Evolutionary conservation across 2,329 filamentous ascomycete genomes (phyloP).

Genomic region (Penicillium verrucosum): DNA sequence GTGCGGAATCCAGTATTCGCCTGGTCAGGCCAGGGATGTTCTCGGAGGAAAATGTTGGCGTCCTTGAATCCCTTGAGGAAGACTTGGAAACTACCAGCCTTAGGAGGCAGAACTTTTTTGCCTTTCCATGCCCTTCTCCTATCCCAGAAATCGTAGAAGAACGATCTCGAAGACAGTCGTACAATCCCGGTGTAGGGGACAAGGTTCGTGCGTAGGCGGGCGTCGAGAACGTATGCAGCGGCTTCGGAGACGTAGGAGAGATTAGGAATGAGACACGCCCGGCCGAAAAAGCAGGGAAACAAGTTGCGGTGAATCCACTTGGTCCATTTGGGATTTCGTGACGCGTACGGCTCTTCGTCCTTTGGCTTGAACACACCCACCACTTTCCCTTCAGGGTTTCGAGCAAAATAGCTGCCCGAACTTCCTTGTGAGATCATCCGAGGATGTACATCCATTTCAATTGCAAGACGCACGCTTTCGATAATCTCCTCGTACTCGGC

Average conservation of each 20-base stretch:
- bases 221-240: slow-evolving; percentile 91
- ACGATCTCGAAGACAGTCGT: slow-evolving; percentile 89
- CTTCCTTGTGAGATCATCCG: slow-evolving; percentile 96
- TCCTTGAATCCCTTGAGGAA: slow-evolving; percentile 97
- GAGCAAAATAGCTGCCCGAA: slow-evolving; percentile 96
- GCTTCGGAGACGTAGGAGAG: slow-evolving; percentile 97
- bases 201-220: slow-evolving; percentile 81
- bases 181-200: slow-evolving; percentile 97
- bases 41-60: slow-evolving; percentile 88
- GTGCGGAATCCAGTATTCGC: slow-evolving; percentile 66
- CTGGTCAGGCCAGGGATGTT: slow-evolving; percentile 96
- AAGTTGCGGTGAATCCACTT: slow-evolving; percentile 99
- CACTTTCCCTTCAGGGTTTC: slow-evolving; percentile 86
- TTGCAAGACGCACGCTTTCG: slow-evolving; percentile 84
- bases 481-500: slow-evolving; percentile 83
- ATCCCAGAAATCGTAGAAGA: slow-evolving; percentile 98
- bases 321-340: slow-evolving; percentile 97
- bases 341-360: slow-evolving; percentile 96
- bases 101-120: slow-evolving; percentile 80
- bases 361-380: slow-evolving; percentile 99
- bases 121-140: slow-evolving; percentile 82
- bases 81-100: slow-evolving; percentile 94
- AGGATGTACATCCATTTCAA: slow-evolving; percentile 85
- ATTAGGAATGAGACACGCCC: slow-evolving; percentile 94
- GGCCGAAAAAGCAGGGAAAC: slow-evolving; percentile 94